phyloP scores from a whole-genome alignment of 345 rosid species.

The Eucalyptus curtisii region DNA sequence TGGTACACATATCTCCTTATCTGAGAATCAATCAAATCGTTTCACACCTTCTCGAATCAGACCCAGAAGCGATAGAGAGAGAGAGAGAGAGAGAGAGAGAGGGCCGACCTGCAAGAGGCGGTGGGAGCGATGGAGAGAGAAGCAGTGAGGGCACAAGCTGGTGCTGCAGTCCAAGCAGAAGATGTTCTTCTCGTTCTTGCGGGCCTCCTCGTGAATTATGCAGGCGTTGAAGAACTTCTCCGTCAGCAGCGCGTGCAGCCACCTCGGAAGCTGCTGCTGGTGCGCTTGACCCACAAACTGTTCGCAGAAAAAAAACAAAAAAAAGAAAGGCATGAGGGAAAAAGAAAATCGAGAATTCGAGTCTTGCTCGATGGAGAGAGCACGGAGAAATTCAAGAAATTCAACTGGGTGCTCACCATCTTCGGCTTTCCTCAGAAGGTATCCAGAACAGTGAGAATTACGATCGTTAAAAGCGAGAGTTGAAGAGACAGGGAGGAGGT shows the following conservation, averaged over 20 bases:
- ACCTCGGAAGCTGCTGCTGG: background rate
- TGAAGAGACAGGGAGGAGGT: background rate
- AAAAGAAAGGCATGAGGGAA: background rate
- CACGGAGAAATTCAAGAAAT: background rate
- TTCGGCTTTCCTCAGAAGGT: background rate
- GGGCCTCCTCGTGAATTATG: constrained; percentile 5
- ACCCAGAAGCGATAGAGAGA: background rate
- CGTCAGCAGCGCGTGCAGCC: constrained; percentile 8
- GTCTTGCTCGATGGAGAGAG: background rate
- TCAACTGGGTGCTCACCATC: background rate
- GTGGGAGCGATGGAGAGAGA: constrained; percentile 11
- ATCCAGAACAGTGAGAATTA: background rate
- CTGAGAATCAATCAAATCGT: constrained; percentile 3
- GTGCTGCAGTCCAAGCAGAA: constrained; percentile 20
- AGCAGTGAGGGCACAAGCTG: constrained; percentile 17
- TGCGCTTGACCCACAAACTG: background rate
- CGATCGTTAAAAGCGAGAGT: background rate
- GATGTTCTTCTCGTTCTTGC: constrained; percentile 19
- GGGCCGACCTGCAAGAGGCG: constrained; percentile 17
- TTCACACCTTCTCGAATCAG: background rate
- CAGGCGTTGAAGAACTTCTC: constrained; percentile 22
- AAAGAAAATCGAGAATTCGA: background rate
- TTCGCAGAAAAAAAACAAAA: background rate
- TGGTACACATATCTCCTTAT: constrained; percentile 57
- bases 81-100: background rate